Base-by-base conservation (phyloP, 2,329 filamentous ascomycete species). In the Fusarium floridanum region DNA sequence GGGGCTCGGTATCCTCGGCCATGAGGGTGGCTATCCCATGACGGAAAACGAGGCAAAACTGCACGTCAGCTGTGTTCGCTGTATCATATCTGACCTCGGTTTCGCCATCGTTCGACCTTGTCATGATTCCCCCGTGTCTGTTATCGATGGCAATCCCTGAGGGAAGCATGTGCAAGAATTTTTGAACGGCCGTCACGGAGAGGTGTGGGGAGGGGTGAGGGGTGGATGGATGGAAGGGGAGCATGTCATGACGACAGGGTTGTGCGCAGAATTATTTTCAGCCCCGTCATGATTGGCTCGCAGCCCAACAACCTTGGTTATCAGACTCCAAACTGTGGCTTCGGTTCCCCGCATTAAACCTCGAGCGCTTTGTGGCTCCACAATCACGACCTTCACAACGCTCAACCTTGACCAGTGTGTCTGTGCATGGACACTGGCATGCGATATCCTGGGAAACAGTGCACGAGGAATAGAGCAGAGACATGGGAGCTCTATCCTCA, bases 1-100 rank as follows among this genome's bases (percentile, higher is more conserved):
- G 22, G 63, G 55, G 59, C 62, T 72, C 70, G 71, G 71, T 72
- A 71, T 56, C 61, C 61, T 67, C 71, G 70, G 71, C 55, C 62
- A 37, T 62, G 70, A 72, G 66, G 55, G 41, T 56, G 41, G 57
- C 27, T n/a, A 24, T 56, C 43, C 32, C 55, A 70, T 67, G 63
- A 73, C 62, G 56, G 37, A 70, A 55, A 66, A 41, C 59, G 57
- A 69, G 55, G 27, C 14, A 64, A 64, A 56, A 37, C 29, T 53
- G 34, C 29, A 34, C 5, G 24, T 11, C 12, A 24, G 5, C 17
- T 24, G 22, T 29, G 37, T 22, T 65, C 16, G 29, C 39, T 20
- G 32, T 24, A 48, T 60, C 32, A 27, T 29, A 29, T 39, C 22
- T 12, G 55, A n/a, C 34, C 48, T 55, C 56, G 24, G 41, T 6